Evolutionary conservation across 768 basidiomycete genomes (phyloP).

Genomic region (Russula lepida): DNA sequence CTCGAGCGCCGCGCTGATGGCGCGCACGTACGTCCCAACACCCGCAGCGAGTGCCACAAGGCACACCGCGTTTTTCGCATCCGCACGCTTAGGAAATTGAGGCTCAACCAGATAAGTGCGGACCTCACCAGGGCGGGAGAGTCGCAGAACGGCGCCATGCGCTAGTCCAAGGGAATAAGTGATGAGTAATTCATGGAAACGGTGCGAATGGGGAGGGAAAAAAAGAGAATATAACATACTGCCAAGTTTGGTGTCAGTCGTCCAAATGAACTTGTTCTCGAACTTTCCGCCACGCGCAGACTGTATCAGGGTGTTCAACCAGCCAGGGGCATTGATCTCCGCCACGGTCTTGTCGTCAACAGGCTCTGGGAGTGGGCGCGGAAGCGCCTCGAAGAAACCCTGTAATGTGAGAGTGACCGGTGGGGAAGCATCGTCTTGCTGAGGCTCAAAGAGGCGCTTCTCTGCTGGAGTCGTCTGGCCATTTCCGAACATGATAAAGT

Average conservation of each 20-base stretch:
- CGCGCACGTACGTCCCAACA: constrained; percentile 47
- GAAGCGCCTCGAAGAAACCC: constrained; percentile 55
- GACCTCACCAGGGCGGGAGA: constrained; percentile 44
- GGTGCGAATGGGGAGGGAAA: not conserved
- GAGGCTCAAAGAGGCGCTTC: not conserved
- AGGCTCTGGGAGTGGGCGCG: constrained; percentile 52
- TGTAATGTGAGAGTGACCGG: constrained; percentile 34
- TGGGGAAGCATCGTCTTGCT: constrained; percentile 15
- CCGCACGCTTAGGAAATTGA: constrained; percentile 47
- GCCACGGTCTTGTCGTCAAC: constrained; percentile 38
- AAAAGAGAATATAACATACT: constrained; percentile 31
- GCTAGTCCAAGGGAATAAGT: constrained; percentile 29
- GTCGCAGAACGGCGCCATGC: constrained; percentile 54
- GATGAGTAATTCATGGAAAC: not conserved
- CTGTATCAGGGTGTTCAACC: constrained; percentile 45
- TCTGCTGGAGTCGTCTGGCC: constrained; percentile 38
- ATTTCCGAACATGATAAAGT: constrained; percentile 50
- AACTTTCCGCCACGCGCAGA: constrained; percentile 43
- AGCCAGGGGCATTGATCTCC: constrained; percentile 48
- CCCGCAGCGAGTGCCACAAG: constrained; percentile 58
- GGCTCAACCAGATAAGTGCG: constrained; percentile 58
- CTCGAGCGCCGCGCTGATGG: constrained; percentile 36
- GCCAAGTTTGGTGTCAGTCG: constrained; percentile 34
- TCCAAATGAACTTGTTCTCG: constrained; percentile 37
- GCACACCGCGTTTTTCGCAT: constrained; percentile 64